These are phyloP conservation scores for Gossypioides kirkii DNA, from an alignment of 345 rosid genomes.

Conservation along the genomic window DNA sequence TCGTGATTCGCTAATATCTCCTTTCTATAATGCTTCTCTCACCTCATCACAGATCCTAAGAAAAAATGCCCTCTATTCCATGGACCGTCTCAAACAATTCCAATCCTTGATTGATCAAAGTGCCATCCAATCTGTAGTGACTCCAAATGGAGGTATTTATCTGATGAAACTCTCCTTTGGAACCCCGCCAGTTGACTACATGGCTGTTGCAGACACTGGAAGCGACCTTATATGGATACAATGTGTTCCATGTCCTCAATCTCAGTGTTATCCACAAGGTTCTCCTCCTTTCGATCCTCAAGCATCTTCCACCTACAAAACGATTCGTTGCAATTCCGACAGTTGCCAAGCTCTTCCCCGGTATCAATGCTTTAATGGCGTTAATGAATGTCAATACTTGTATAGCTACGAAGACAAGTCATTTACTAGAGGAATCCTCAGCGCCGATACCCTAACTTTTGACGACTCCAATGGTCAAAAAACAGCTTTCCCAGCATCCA, in stretches of 20 bases:
- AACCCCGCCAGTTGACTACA: constrained; percentile 19
- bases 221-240: constrained; percentile 1
- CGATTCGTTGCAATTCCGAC: too few species aligned
- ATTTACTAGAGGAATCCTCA: background rate
- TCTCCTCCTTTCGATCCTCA: background rate
- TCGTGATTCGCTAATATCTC: constrained; percentile 29
- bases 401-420: background rate
- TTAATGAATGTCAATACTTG: background rate
- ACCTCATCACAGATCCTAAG: constrained; percentile 17
- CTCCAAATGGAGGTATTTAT: constrained; percentile 15
- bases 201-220: constrained; percentile 22
- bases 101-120: background rate
- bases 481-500: background rate
- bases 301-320: background rate
- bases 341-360: background rate
- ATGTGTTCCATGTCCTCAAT: background rate
- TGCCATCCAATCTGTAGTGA: constrained; percentile 16
- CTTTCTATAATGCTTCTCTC: constrained; percentile 19
- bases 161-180: constrained; percentile 31
- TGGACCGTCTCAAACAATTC: constrained; percentile 25
- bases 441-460: background rate
- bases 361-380: background rate
- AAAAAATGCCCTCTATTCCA: constrained; percentile 25
- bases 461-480: background rate
- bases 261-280: background rate